Percentiles rank a stretch among this genome's conserved stretches.
These are phyloP conservation scores for Andrographis paniculata DNA, from an alignment of 305 asterid genomes.

Conservation along the genomic window DNA sequence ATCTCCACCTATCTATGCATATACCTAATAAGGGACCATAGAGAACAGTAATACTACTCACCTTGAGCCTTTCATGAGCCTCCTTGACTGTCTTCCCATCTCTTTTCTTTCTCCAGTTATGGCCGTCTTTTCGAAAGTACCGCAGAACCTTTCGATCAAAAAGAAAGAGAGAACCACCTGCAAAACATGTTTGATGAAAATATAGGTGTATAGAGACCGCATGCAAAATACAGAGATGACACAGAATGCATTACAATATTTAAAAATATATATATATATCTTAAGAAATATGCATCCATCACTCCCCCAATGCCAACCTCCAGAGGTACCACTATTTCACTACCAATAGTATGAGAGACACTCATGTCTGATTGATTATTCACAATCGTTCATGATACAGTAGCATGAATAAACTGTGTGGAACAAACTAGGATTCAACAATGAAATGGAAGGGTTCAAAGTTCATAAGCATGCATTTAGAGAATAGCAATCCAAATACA, in stretches of 20 bases:
- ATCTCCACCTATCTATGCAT: conserved; percentile 2
- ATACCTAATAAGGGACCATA: conserved; percentile 12
- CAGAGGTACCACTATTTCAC: too few relatives aligned
- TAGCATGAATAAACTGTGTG: too few relatives aligned
- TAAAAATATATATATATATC: neutral
- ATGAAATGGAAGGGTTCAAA: neutral
- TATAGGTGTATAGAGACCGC: conserved; percentile 3
- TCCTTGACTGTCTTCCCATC: conserved; percentile 99
- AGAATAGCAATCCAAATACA: neutral
- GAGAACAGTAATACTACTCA: conserved; percentile 20
- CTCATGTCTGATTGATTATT: too few relatives aligned
- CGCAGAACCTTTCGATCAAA: conserved; percentile 94
- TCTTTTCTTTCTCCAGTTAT: conserved; percentile 96
- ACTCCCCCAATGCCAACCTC: too few relatives aligned
- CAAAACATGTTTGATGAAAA: conserved; percentile 18
- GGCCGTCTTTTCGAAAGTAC: conserved; percentile 95
- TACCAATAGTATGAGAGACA: neutral
- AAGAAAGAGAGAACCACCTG: conserved; percentile 96
- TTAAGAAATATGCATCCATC: too few relatives aligned
- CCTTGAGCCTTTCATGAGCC: conserved; percentile 99
- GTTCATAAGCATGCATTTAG: too few relatives aligned
- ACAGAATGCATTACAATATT: neutral
- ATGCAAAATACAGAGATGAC: conserved; percentile 5
- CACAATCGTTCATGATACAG: too few relatives aligned
- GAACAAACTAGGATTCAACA: neutral